Conservation (phyloP, 768 basidiomycete genomes). For the Leccinum subtestaceum region DNA sequence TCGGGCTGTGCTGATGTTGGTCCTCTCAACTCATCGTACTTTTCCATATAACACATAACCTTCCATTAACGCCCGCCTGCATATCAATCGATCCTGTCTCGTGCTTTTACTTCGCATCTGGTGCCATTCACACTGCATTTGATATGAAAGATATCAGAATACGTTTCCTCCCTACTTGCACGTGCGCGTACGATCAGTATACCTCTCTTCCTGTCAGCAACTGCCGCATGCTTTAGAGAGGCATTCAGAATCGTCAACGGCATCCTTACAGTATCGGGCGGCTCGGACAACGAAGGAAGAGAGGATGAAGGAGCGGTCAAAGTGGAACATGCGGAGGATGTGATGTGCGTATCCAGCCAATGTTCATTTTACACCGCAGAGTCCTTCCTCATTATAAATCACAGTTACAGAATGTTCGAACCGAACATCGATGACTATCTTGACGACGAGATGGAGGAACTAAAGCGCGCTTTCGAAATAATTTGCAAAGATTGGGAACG, state of each 20-base stretch:
- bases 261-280: constrained; percentile 54
- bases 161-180: constrained; percentile 72
- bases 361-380: neutral
- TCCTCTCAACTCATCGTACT: neutral
- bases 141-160: constrained; percentile 71
- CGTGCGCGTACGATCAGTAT: constrained; percentile 74
- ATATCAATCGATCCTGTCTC: neutral
- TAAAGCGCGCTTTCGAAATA: constrained; percentile 68
- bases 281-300: constrained; percentile 2
- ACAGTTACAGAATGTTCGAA: constrained; percentile 92
- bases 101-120: neutral
- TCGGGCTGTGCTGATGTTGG: constrained; percentile 1
- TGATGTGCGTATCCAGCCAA: constrained; percentile 56
- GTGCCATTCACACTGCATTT: neutral
- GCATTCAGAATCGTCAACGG: constrained; percentile 83
- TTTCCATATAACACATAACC: neutral
- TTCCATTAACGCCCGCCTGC: neutral
- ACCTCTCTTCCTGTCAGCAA: constrained; percentile 74
- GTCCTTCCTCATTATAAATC: neutral
- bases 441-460: constrained; percentile 84
- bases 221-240: constrained; percentile 87
- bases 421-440: constrained; percentile 97
- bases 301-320: constrained; percentile 33
- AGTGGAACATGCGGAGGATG: constrained; percentile 67
- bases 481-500: constrained; percentile 82